These are phyloP conservation scores for Conticribra guillardii DNA, from an alignment of 108 stramenopile species.

Conservation along the genomic window DNA sequence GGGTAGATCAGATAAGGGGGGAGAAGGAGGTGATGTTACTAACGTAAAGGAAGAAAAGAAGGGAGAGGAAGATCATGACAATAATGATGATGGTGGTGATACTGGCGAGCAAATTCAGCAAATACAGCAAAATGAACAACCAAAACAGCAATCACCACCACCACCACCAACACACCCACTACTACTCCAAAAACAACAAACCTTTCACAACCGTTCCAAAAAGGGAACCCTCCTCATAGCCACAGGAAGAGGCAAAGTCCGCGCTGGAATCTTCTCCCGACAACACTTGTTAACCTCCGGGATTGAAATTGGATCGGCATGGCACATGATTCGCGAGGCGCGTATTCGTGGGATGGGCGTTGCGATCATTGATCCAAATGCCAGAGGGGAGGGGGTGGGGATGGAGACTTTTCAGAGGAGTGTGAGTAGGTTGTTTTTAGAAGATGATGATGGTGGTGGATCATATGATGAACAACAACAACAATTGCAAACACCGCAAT, in stretches of 20 bases:
- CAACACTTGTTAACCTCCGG: conserved; percentile 40
- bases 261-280: conserved; percentile 44
- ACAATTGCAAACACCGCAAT: background rate
- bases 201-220: conserved; percentile 5
- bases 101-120: too few species aligned
- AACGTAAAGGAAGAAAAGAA: background rate
- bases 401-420: conserved; percentile 40
- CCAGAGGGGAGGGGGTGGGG: conserved; percentile 33
- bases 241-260: conserved; percentile 42
- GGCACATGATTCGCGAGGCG: conserved; percentile 44
- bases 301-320: conserved; percentile 41
- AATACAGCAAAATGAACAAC: background rate
- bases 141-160: background rate
- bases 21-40: background rate
- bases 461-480: conserved; percentile 1
- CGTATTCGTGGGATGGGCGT: conserved; percentile 25
- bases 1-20: background rate
- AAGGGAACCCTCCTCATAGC: conserved; percentile 38
- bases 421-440: conserved; percentile 22
- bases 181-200: conserved; percentile 5
- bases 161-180: background rate
- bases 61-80: background rate
- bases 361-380: conserved; percentile 40
- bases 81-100: too few species aligned
- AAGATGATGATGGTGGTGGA: background rate